A percentile compares a stretch with the other conserved stretches of the same genome.
Evolutionary conservation across 140 eudicot genomes (phyloP).

Genomic region (Ambrosia hybrid): DNA sequence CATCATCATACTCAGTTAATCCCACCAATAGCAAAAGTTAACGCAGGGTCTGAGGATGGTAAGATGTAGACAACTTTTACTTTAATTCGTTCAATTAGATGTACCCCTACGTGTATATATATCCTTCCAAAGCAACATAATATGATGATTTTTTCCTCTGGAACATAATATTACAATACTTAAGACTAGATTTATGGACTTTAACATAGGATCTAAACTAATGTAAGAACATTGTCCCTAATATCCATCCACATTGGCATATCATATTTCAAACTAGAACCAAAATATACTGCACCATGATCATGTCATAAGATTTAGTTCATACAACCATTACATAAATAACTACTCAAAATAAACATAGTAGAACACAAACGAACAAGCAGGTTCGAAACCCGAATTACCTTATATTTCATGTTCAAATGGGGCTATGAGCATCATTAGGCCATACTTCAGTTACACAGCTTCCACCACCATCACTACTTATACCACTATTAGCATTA

Average conservation of each 20-base stretch:
- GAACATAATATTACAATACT: too few species aligned
- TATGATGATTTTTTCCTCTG: too few species aligned
- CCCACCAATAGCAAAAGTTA: too few species aligned
- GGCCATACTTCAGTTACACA: constrained; percentile 63
- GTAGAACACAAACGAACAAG: not conserved
- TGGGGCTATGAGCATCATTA: constrained; percentile 47
- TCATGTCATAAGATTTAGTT: not conserved
- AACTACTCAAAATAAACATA: constrained; percentile 1
- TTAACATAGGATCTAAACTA: too few species aligned
- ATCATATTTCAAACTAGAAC: constrained; percentile 8
- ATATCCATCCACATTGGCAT: not conserved
- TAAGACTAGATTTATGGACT: too few species aligned
- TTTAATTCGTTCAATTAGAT: too few species aligned
- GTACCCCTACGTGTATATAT: too few species aligned
- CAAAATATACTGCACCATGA: constrained; percentile 16
- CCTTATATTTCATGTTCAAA: constrained; percentile 35
- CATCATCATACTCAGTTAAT: too few species aligned
- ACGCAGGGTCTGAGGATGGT: too few species aligned
- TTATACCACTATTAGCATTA: constrained; percentile 16
- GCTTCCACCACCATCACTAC: constrained; percentile 50
- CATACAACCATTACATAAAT: constrained; percentile 8
- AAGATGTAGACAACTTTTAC: too few species aligned
- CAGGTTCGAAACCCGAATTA: constrained; percentile 1
- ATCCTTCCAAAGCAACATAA: too few species aligned
- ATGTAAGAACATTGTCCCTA: not conserved